phyloP scores from a whole-genome alignment of 2,329 filamentous ascomycete species.

The Metarhizium humberi region DNA sequence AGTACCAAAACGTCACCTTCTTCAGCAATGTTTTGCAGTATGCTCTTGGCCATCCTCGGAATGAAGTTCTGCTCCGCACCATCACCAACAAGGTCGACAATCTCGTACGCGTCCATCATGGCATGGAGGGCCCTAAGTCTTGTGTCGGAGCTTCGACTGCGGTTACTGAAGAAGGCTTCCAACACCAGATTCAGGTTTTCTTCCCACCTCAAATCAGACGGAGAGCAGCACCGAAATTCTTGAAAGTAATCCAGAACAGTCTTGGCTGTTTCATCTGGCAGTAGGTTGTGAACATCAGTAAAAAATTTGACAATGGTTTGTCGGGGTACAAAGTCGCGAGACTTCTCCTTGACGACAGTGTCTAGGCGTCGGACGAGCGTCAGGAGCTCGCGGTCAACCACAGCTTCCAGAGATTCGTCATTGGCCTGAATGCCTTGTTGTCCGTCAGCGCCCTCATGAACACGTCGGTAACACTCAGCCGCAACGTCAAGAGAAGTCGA shows the following conservation, averaged over 20 bases:
- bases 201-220: conserved; percentile 61
- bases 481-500: conserved; percentile 50
- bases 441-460: conserved; percentile 16
- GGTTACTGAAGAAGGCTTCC: conserved; percentile 54
- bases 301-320: conserved; percentile 61
- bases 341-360: conserved; percentile 31
- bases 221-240: conserved; percentile 61
- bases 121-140: conserved; percentile 53
- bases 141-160: conserved; percentile 48
- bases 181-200: conserved; percentile 52
- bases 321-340: conserved; percentile 50
- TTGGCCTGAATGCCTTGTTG: conserved; percentile 11
- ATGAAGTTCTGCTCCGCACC: conserved; percentile 49
- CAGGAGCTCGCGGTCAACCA: conserved; percentile 33
- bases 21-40: conserved; percentile 50
- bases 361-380: conserved; percentile 41
- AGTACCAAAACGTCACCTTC: conserved; percentile 59
- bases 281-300: conserved; percentile 46
- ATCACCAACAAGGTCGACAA: conserved; percentile 48
- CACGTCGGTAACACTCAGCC: conserved; percentile 38
- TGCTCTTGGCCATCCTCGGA: conserved; percentile 47
- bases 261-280: conserved; percentile 55
- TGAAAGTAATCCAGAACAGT: conserved; percentile 59
- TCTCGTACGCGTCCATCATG: conserved; percentile 50
- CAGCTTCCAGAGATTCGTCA: conserved; percentile 24